Base-by-base conservation (phyloP, 163 green algal genomes). In the Picocystis sp. region DNA sequence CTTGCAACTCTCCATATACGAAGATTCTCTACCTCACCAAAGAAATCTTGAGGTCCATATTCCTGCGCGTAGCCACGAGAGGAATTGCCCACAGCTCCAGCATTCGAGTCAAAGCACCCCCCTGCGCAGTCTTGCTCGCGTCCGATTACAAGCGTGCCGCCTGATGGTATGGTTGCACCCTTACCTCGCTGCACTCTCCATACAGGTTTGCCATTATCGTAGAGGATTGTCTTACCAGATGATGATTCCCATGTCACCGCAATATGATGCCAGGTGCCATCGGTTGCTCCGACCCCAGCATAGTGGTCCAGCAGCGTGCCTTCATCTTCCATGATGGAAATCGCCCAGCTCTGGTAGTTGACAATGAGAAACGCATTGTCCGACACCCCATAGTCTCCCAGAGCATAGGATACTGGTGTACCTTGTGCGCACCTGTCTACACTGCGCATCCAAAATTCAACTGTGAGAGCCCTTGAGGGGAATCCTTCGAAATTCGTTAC, bases 401-500 rank as follows among this genome's bases (percentile, higher is more conserved):
- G 57, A 2, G 83, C 80, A 50, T 93, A 93, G 51, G 52, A 75
- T 70, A 93, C 87, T 14, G 79, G 79, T 38, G 75, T 71, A 2
- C 83, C 83, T 24, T 74, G 62, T 13, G 75, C 57, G 74, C 83
- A 93, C 19, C 59, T 61, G 64, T 92, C 82, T 45, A 79, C 67
- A 33, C 55, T 75, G 50, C 58, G 65, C 82, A 93, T 92, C 82
- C 80, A 93, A 55, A 93, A 91, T 75, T 93, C 83, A 25, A 93
- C 62, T 1, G 83, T 93, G 19, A 93, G 49, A 2, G 69, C 70
- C 17, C 64, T 60, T 22, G 60, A 51, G 8, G 83, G 83, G 60
- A 89, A 92, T 56, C 77, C 57, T 14, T 74, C 43, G 64, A 92
- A 91, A 56, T 75, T 60, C 17, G 67, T 64, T 3, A 73, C 22